Evolutionary conservation across 495 filamentous ascomycete species (phyloP), one percentile per base, ranked within the genome.

Genomic region (Aspergillus heteromorphus): DNA sequence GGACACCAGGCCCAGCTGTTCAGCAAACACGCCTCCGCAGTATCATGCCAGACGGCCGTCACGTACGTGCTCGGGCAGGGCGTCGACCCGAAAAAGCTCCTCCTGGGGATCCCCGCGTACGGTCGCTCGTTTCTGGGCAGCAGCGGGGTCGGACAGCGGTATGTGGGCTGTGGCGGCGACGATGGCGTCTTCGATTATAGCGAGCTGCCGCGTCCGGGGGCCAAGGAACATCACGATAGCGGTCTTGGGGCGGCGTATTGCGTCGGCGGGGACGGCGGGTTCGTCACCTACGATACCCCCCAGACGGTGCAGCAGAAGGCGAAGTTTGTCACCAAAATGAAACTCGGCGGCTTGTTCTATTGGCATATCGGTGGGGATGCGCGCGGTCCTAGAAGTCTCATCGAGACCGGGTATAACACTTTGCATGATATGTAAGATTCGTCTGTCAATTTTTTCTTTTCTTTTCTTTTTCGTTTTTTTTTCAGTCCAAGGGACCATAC

Each of bases 341-440:
- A 83, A 19, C 79, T 96, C 0, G 91, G 86, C 14, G 91, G 91
- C 0, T 70, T 96, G 31, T 96, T 95, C 66, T 96, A 92, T 69
- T 96, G 90, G 91, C 87, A 87, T 50, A 90, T 89, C n/a, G 87
- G 87, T 17, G 87, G 82, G 2, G 91, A 96, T 70, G 78, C 79
- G 4, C 79, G 79, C 56, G 83, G 79, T 41, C 73, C 80, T 34
- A 73, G 86, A 56, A 93, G 89, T 68, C 66, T 96, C 61, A 80
- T 95, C 45, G 81, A 86, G 41, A 81, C 87, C 2, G 87, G 87
- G 20, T 91, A 88, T 65, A 83, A 82, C 57, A 82, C 85, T 8
- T 66, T 91, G 48, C 87, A 91, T 64, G 73, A 76, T 31, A 70
- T 77, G 69, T 77, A 59, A 18, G n/a, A n/a, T n/a, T n/a, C n/a